Percentiles rank a stretch among this genome's conserved stretches.
Conservation (phyloP, 345 rosid genomes). For the Corchorus capsularis region DNA sequence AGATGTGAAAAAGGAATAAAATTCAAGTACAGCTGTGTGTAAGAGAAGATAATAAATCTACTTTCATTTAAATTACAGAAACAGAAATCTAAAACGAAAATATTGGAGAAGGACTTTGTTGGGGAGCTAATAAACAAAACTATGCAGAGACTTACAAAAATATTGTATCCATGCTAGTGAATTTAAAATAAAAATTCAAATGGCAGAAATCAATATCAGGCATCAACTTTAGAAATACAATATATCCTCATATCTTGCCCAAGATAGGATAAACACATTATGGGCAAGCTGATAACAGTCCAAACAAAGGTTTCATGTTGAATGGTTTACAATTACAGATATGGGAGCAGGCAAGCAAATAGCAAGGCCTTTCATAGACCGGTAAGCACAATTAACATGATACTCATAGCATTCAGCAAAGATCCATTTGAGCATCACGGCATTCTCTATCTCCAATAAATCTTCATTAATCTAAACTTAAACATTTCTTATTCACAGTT, state of each 20-base stretch:
- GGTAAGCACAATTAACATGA: neutral
- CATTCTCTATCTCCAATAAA: neutral
- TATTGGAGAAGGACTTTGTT: neutral
- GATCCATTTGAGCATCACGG: neutral
- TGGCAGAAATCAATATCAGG: neutral
- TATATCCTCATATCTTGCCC: neutral
- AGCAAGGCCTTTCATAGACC: neutral
- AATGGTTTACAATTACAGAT: neutral
- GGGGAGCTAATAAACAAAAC: neutral
- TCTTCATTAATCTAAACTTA: neutral
- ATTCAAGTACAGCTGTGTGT: neutral
- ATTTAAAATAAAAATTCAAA: neutral
- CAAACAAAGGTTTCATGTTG: neutral
- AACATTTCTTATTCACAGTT: neutral
- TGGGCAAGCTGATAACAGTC: neutral
- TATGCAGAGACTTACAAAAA: neutral
- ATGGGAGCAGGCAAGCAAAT: constrained; percentile 6
- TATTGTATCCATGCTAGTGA: constrained; percentile 3
- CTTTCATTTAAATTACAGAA: constrained; percentile 8
- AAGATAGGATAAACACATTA: neutral
- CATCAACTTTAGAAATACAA: neutral
- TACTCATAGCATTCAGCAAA: constrained; percentile 8
- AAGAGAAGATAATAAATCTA: neutral
- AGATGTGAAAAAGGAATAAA: neutral
- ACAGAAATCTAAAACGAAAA: neutral